Conservation (phyloP, 805 yeast species). For the Debaryomyces castellii region DNA sequence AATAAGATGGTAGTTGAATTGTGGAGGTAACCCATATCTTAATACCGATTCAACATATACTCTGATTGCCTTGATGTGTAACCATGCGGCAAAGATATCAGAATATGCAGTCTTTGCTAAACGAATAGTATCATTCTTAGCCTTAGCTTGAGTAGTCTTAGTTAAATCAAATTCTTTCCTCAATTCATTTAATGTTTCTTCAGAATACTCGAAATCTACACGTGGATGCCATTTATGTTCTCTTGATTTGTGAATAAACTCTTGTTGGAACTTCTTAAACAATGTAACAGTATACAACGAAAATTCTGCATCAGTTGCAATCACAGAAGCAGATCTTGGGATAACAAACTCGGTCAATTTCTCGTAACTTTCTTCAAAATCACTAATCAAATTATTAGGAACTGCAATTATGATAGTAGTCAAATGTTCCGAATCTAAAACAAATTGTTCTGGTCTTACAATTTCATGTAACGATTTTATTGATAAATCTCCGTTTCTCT, state of each 20-base stretch:
- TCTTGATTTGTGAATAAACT: slow-evolving; percentile 68
- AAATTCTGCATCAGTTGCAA: slow-evolving; percentile 74
- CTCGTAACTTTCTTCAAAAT: slow-evolving; percentile 73
- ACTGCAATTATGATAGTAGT: slow-evolving; percentile 86
- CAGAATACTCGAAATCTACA: slow-evolving; percentile 80
- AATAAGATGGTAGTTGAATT: slow-evolving; percentile 58
- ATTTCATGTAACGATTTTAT: slow-evolving; percentile 88
- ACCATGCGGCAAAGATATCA: slow-evolving; percentile 83
- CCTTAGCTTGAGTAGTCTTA: slow-evolving; percentile 66
- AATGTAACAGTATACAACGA: slow-evolving; percentile 74
- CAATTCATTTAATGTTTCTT: slow-evolving; percentile 67
- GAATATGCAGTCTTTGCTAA: slow-evolving; percentile 86
- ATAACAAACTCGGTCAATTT: slow-evolving; percentile 77
- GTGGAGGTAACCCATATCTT: slow-evolving; percentile 96
- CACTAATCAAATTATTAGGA: slow-evolving; percentile 61
- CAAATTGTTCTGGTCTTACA: slow-evolving; percentile 80
- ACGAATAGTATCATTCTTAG: slow-evolving; percentile 76
- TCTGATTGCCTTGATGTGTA: slow-evolving; percentile 84
- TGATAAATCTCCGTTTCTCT: slow-evolving; percentile 89
- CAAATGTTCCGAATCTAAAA: slow-evolving; percentile 81
- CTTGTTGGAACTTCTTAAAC: slow-evolving; percentile 76
- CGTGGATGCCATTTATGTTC: slow-evolving; percentile 91
- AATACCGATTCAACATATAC: slow-evolving; percentile 89
- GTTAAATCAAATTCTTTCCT: slow-evolving; percentile 79
- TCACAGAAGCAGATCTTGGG: slow-evolving; percentile 79